A percentile compares a stretch with the other conserved stretches of the same genome.
These are phyloP conservation scores for Eudorina sp. DNA, from an alignment of 139 green algal species.

Conservation along the genomic window DNA sequence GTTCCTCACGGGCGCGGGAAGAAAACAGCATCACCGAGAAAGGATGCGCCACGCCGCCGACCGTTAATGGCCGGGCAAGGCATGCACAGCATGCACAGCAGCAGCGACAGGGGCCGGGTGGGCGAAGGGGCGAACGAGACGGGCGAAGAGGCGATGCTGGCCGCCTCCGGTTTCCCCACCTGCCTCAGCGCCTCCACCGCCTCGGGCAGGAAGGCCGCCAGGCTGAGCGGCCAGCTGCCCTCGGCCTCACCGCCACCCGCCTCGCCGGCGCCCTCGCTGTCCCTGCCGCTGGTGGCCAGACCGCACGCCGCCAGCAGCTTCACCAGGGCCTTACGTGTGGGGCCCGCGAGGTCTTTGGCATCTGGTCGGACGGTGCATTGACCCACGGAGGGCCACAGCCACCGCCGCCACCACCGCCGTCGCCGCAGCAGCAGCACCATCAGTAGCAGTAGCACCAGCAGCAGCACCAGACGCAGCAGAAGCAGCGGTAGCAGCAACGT, in stretches of 20 bases:
- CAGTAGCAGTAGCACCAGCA: no score
- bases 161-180: not conserved
- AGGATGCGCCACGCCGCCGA: no score
- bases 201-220: slow-evolving; percentile 60
- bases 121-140: not conserved
- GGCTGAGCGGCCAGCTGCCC: slow-evolving; percentile 14
- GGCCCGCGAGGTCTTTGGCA: not conserved
- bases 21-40: no score
- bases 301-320: slow-evolving; percentile 67
- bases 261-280: not conserved
- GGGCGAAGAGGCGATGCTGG: not conserved
- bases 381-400: not conserved
- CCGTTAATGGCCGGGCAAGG: no score
- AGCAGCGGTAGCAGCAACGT: no score
- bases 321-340: slow-evolving; percentile 52
- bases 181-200: slow-evolving; percentile 62
- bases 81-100: no score
- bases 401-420: no score
- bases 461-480: no score
- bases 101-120: no score
- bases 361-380: not conserved
- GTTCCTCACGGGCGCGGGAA: no score
- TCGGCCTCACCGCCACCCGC: not conserved
- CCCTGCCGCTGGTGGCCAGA: slow-evolving; percentile 21
- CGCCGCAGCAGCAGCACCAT: no score